These are phyloP conservation scores for Heritiera littoralis DNA, from an alignment of 345 rosid genomes.

Conservation along the genomic window DNA sequence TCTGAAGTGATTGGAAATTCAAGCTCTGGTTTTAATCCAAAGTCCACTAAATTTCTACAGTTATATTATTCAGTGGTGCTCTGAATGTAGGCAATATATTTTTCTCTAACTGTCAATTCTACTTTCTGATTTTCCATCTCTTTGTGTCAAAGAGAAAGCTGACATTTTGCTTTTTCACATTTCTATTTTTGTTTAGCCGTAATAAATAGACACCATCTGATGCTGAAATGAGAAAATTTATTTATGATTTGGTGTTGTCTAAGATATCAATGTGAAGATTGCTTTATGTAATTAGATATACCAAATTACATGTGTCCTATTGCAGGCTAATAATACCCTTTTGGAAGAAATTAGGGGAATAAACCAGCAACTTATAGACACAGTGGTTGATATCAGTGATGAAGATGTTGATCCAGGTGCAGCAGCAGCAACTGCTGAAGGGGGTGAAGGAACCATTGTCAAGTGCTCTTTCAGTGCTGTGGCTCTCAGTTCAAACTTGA, in stretches of 20 bases:
- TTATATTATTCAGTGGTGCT: neutral
- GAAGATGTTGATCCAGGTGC: constrained; percentile 61
- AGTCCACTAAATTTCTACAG: neutral
- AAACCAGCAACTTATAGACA: constrained; percentile 76
- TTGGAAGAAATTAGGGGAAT: constrained; percentile 81
- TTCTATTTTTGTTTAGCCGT: neutral
- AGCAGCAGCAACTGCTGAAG: constrained; percentile 48
- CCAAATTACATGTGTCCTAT: constrained; percentile 9
- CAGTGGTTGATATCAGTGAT: constrained; percentile 71
- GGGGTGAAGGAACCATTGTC: constrained; percentile 73
- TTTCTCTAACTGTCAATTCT: neutral
- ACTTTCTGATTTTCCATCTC: neutral
- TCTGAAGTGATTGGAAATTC: neutral
- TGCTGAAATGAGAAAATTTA: neutral
- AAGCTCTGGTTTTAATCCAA: neutral
- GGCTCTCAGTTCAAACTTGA: constrained; percentile 68
- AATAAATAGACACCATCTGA: neutral
- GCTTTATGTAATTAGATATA: neutral
- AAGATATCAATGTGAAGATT: neutral
- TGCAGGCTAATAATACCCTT: constrained; percentile 67
- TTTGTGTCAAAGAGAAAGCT: neutral
- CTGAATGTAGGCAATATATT: neutral
- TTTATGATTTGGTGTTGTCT: neutral
- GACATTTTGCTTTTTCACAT: neutral
- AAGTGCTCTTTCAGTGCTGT: constrained; percentile 78